Conservation (phyloP, 306 rosid species). For the Sechiopsis laciniata region DNA sequence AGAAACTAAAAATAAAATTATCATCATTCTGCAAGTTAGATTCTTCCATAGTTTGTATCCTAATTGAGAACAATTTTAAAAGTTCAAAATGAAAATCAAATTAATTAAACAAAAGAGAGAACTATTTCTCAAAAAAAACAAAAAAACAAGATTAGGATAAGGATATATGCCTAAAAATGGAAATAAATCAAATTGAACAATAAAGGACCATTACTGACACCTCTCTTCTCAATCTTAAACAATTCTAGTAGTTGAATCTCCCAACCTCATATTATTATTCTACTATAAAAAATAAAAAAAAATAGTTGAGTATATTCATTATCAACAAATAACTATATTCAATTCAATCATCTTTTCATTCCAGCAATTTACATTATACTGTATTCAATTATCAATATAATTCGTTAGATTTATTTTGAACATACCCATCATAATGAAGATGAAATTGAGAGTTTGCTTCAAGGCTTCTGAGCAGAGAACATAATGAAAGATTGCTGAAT, state of each 20-base stretch:
- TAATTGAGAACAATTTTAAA: neutral
- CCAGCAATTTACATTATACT: neutral
- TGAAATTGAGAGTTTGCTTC: constrained; percentile 26
- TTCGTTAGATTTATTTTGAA: neutral
- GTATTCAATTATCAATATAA: neutral
- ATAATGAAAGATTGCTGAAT: constrained; percentile 61
- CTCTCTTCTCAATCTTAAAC: neutral
- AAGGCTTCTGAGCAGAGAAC: constrained; percentile 74
- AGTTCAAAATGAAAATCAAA: neutral
- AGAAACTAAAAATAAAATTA: neutral
- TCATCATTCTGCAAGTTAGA: neutral
- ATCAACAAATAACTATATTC: neutral
- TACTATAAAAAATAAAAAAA: neutral
- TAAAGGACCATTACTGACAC: neutral
- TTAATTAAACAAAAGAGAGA: neutral
- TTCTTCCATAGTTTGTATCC: neutral
- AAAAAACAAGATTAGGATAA: no score
- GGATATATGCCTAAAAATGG: no score
- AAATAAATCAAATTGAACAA: no score
- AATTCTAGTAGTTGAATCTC: no score
- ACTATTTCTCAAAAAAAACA: no score
- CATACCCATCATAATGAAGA: neutral
- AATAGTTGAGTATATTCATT: neutral
- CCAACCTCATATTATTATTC: no score
- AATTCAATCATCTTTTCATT: neutral